These are phyloP conservation scores for Colletotrichum gigasporum DNA, from an alignment of 2,329 filamentous ascomycete species.

Conservation along the genomic window DNA sequence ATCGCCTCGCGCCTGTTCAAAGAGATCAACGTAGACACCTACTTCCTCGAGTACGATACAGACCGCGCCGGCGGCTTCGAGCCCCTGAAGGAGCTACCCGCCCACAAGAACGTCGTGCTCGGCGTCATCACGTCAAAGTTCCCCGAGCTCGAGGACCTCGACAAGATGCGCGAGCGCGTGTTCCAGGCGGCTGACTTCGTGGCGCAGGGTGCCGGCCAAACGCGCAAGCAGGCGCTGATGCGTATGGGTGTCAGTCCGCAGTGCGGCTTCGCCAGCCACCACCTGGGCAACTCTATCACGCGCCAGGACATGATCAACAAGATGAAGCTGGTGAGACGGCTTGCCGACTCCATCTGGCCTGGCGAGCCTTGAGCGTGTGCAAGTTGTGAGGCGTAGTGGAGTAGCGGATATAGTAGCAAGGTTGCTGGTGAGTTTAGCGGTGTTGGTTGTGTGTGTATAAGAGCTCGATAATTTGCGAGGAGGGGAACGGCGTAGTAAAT, in stretches of 20 bases:
- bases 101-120: conserved; percentile 68
- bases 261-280: conserved; percentile 72
- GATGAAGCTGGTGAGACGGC: conserved; percentile 21
- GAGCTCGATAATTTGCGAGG: too few relatives aligned
- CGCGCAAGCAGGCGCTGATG: conserved; percentile 69
- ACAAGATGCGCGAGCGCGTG: conserved; percentile 63
- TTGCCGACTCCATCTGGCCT: conserved; percentile 29
- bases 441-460: neutral
- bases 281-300: conserved; percentile 26
- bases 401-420: neutral
- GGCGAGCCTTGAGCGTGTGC: conserved; percentile 16
- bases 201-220: conserved; percentile 69
- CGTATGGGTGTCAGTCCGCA: conserved; percentile 75
- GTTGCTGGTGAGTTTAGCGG: neutral
- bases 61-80: conserved; percentile 69
- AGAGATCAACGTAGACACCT: conserved; percentile 67
- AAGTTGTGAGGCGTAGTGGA: neutral
- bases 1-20: conserved; percentile 70
- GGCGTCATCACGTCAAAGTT: conserved; percentile 71
- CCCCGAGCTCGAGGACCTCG: conserved; percentile 63
- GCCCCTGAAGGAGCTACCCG: conserved; percentile 67
- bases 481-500: too few relatives aligned
- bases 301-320: conserved; percentile 27
- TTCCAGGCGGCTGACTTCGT: conserved; percentile 71
- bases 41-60: conserved; percentile 70